A percentile compares a stretch with the other conserved stretches of the same genome.
Evolutionary conservation across 164 flowering plant genomes (phyloP).

Genomic region (Warburgia ugandensis): DNA sequence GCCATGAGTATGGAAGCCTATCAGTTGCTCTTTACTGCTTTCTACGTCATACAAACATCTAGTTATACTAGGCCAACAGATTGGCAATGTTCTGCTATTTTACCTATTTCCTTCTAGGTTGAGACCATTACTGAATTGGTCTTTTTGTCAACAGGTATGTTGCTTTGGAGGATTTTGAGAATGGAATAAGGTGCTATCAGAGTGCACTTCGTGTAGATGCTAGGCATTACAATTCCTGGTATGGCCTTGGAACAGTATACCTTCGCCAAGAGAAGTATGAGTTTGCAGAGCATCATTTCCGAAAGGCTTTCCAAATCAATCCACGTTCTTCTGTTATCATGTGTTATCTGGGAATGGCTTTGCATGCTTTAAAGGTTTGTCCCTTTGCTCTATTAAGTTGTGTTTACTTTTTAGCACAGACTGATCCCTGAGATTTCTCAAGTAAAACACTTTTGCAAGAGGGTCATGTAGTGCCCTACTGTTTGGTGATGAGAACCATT

Average conservation of each 20-base stretch:
- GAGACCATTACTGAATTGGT: conserved; percentile 1
- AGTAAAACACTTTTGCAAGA: too few relatives aligned
- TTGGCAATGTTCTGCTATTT: too few relatives aligned
- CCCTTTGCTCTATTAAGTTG: too few relatives aligned
- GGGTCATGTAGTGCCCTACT: too few relatives aligned
- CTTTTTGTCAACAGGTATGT: conserved; percentile 48
- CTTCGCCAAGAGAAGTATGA: conserved; percentile 94
- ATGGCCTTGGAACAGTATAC: conserved; percentile 93
- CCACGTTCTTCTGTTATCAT: conserved; percentile 90
- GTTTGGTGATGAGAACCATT: too few relatives aligned
- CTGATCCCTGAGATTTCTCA: too few relatives aligned
- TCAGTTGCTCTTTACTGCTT: too few relatives aligned
- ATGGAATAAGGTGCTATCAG: conserved; percentile 86
- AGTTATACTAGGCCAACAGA: too few relatives aligned
- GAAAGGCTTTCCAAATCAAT: conserved; percentile 80
- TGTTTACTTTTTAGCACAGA: neutral
- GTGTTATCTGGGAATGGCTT: conserved; percentile 94
- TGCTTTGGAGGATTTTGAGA: conserved; percentile 89
- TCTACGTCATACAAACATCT: too few relatives aligned
- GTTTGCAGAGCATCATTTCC: conserved; percentile 91
- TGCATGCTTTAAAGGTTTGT: conserved; percentile 77
- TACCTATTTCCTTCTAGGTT: neutral
- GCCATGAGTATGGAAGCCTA: conserved; percentile 78
- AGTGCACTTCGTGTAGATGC: conserved; percentile 74
- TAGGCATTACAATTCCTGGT: conserved; percentile 95